Evolutionary conservation across 345 rosid species (phyloP), one percentile per base, ranked within the genome.

Genomic region (Rhizophora apiculata): DNA sequence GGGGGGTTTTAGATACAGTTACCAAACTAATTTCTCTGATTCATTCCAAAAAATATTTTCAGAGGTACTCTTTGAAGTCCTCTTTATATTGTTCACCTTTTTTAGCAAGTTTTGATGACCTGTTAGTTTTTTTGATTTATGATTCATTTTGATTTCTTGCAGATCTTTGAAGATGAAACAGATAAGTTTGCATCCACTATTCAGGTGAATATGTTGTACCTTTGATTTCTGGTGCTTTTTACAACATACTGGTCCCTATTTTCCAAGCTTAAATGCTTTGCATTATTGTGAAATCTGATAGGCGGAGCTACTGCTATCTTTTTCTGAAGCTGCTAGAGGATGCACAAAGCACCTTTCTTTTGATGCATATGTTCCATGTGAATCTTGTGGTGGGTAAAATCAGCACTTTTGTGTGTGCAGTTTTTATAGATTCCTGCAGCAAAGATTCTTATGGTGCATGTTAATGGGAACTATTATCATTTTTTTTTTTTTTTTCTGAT

Each of bases 41-140:
- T 91, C 98, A 18, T 94, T 94, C 80, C 92, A 82, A 24, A 85
- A 89, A 75, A 83, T 91, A 71, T 91, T 94, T 78, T 88, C 98
- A 36, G 93, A 94, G 96, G 97, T 89, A 81, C 36, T 10, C 10
- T 26, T 26, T 48, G 8, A 48, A 37, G n/a, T 48, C 43, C 27
- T n/a, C 24, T 60, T 74, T 59, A 48, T 16, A 18, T 78, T 27
- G 16, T 56, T 55, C 24, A 20, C 67, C 60, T 54, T 49, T 21
- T 36, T 67, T 59, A 9, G 64, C 63, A 39, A 55, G 29, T 65
- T 65, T 43, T 24, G 49, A 27, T 75, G 60, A 72, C 66, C 48
- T 65, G 65, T 71, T 26, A 53, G 53, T 32, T 80, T 22, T 36
- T 55, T 66, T 68, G 71, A 68, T 61, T 68, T 64, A 36, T 52